A percentile compares a stretch with the other conserved stretches of the same genome.
These are phyloP conservation scores for Cryptococcus sp. DNA, from an alignment of 1,284 basidiomycete species.

Conservation along the genomic window DNA sequence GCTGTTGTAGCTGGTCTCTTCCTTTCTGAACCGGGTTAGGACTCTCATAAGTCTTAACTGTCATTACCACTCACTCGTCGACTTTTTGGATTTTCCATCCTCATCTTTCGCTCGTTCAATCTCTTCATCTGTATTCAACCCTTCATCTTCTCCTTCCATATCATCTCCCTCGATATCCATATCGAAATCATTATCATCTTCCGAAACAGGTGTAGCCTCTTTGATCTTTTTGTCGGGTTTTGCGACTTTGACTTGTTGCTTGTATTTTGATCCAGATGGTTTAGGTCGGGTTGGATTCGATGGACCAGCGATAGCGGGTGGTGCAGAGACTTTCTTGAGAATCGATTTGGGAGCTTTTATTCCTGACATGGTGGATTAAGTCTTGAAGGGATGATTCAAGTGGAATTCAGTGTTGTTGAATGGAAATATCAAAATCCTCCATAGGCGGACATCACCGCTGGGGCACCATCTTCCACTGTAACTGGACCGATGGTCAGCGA, in stretches of 20 bases:
- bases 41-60: neutral
- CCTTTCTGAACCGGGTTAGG: conserved; percentile 25
- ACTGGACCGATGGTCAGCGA: too few relatives aligned
- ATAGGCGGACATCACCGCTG: too few relatives aligned
- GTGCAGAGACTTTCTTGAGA: neutral
- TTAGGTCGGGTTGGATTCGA: neutral
- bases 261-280: neutral
- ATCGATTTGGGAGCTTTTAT: neutral
- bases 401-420: too few relatives aligned
- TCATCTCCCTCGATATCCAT: conserved; percentile 14
- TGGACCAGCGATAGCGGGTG: neutral
- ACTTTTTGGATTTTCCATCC: conserved; percentile 4
- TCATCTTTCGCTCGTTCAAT: conserved; percentile 15
- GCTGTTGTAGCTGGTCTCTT: conserved; percentile 42
- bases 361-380: neutral
- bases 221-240: neutral
- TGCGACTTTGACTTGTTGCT: neutral
- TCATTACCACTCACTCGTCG: conserved; percentile 4
- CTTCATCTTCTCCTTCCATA: conserved; percentile 8
- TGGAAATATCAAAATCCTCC: too few relatives aligned
- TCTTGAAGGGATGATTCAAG: neutral
- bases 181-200: conserved; percentile 12
- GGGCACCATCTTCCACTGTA: too few relatives aligned
- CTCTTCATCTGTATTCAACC: conserved; percentile 27
- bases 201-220: neutral